Conservation (phyloP, 2,329 filamentous ascomycete genomes). For the Xylariaceae sp. region DNA sequence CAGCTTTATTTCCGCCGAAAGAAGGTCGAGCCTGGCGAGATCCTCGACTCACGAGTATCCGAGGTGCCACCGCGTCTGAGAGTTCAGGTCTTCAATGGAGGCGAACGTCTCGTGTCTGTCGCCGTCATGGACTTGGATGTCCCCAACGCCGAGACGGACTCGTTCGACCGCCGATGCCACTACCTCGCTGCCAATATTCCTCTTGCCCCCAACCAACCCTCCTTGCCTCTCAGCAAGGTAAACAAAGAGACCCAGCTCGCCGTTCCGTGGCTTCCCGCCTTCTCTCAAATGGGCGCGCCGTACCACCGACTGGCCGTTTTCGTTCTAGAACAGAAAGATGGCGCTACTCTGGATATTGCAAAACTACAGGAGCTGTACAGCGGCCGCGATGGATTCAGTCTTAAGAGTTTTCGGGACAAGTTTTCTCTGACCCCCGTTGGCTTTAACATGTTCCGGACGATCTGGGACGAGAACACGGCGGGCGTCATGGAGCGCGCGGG, state of each 20-base stretch:
- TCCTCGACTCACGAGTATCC: constrained; percentile 70
- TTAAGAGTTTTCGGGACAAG: constrained; percentile 70
- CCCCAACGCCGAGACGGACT: constrained; percentile 69
- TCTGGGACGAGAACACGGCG: constrained; percentile 87
- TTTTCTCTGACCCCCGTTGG: constrained; percentile 70
- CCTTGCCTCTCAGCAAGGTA: constrained; percentile 62
- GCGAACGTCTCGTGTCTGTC: constrained; percentile 76
- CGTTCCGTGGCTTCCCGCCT: constrained; percentile 78
- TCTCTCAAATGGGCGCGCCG: constrained; percentile 81
- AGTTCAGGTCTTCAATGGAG: constrained; percentile 80
- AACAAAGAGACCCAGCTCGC: constrained; percentile 62
- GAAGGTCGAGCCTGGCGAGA: constrained; percentile 69
- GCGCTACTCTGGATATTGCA: constrained; percentile 53
- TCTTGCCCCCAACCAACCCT: constrained; percentile 49
- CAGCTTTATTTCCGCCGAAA: constrained; percentile 72
- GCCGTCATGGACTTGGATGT: constrained; percentile 89
- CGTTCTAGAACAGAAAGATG: constrained; percentile 72
- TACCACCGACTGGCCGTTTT: constrained; percentile 88
- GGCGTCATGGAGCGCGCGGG: constrained; percentile 78
- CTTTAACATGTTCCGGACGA: constrained; percentile 78
- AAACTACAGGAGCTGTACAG: constrained; percentile 52
- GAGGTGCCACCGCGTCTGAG: constrained; percentile 70
- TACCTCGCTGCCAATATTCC: constrained; percentile 70
- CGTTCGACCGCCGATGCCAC: constrained; percentile 78
- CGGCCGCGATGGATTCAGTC: constrained; percentile 63